A percentile compares a stretch with the other conserved stretches of the same genome.
Evolutionary conservation across 129 eudicot species (phyloP).

Genomic region (Deinandra increscens): DNA sequence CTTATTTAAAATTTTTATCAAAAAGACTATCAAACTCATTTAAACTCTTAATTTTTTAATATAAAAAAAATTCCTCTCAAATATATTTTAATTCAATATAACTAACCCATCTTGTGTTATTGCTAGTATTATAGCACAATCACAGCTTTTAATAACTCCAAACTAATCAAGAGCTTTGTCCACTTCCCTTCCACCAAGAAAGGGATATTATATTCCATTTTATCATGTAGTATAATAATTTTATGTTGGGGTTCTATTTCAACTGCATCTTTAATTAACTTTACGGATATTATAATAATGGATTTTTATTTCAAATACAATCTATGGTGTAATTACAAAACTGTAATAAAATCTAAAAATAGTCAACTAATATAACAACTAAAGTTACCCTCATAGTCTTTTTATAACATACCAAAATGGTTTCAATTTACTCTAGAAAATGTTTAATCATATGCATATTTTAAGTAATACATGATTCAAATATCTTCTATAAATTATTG

Average conservation of each 20-base stretch:
- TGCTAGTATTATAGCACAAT: neutral
- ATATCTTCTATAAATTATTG: neutral
- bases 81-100: no score
- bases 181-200: slow-evolving; percentile 24
- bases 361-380: neutral
- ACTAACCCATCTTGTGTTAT: neutral
- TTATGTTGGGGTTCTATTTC: neutral
- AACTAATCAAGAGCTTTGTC: slow-evolving; percentile 18
- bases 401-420: neutral
- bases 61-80: no score
- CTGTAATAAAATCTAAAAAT: no score
- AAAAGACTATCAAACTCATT: no score
- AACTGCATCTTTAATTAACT: neutral
- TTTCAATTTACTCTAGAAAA: neutral
- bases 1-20: no score
- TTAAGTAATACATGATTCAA: no score
- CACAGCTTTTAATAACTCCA: neutral
- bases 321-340: neutral
- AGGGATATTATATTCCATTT: neutral
- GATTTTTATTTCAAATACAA: neutral
- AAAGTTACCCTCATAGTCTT: no score
- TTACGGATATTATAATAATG: no score
- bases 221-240: neutral
- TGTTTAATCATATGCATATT: neutral
- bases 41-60: no score